Conservation (phyloP, 345 rosid species). For the Nephelium lappaceum region DNA sequence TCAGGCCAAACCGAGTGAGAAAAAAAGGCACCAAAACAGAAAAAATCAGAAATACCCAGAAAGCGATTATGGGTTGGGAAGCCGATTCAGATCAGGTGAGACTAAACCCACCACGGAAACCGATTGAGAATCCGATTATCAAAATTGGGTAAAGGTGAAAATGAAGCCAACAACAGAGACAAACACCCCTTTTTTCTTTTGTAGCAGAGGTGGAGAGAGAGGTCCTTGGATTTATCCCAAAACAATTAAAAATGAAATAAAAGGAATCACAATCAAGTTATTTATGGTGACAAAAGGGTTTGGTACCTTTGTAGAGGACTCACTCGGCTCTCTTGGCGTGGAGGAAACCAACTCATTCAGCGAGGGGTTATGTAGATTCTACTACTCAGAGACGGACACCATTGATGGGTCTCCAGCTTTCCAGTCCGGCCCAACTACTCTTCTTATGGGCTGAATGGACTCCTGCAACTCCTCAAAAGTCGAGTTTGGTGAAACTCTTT, state of each 20-base stretch:
- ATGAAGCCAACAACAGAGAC: slow-evolving; percentile 19
- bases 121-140: slow-evolving; percentile 16
- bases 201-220: slow-evolving; percentile 18
- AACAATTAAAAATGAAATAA: not conserved
- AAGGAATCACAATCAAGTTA: not conserved
- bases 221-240: slow-evolving; percentile 12
- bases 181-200: not conserved
- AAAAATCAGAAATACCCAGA: slow-evolving; percentile 35
- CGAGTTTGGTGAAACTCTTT: no score
- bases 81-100: slow-evolving; percentile 38
- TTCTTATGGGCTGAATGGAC: no score
- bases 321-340: slow-evolving; percentile 28
- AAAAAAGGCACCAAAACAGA: slow-evolving; percentile 6
- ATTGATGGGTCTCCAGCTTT: not conserved
- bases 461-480: no score
- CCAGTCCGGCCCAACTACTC: no score
- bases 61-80: slow-evolving; percentile 11
- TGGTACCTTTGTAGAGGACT: slow-evolving; percentile 15
- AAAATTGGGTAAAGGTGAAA: slow-evolving; percentile 18
- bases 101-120: slow-evolving; percentile 19
- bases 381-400: not conserved
- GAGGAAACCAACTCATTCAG: slow-evolving; percentile 31
- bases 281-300: not conserved
- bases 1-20: not conserved
- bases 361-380: not conserved